Evolutionary conservation across 2,329 filamentous ascomycete species (phyloP).

Genomic region (Alternaria consortialis): DNA sequence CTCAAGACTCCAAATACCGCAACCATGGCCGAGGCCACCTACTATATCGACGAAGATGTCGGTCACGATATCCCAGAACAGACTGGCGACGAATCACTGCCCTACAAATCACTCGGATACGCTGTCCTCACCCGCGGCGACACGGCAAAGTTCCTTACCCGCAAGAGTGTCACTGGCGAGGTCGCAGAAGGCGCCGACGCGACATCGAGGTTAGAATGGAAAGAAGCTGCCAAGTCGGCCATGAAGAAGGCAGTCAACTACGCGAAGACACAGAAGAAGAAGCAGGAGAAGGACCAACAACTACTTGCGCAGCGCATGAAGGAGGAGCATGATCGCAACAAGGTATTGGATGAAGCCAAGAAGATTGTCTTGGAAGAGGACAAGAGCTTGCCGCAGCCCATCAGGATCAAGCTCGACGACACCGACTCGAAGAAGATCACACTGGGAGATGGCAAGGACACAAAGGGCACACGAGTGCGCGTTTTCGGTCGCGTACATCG

Average conservation of each 20-base stretch:
- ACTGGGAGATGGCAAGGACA: constrained; percentile 61
- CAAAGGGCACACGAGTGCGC: constrained; percentile 76
- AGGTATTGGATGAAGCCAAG: constrained; percentile 82
- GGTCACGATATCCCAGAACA: constrained; percentile 73
- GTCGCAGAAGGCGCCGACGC: constrained; percentile 62
- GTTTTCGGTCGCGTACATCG: constrained; percentile 86
- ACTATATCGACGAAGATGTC: constrained; percentile 83
- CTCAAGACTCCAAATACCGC: constrained; percentile 37
- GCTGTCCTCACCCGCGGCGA: constrained; percentile 78
- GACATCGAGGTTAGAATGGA: constrained; percentile 74
- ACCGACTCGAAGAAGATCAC: constrained; percentile 67
- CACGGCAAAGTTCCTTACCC: constrained; percentile 70
- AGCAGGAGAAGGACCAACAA: constrained; percentile 80
- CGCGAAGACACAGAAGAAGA: constrained; percentile 81
- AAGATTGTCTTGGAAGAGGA: constrained; percentile 78
- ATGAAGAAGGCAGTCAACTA: constrained; percentile 84
- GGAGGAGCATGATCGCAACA: constrained; percentile 73
- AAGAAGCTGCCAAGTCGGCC: constrained; percentile 82
- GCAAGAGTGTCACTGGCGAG: constrained; percentile 60
- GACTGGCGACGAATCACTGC: constrained; percentile 75
- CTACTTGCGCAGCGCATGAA: constrained; percentile 75
- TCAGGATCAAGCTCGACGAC: constrained; percentile 78
- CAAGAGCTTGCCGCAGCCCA: constrained; percentile 73
- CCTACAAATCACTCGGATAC: constrained; percentile 82
- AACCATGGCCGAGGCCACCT: constrained; percentile 54